Base-by-base conservation (phyloP, 140 eudicot genomes). In the Stevia rebaudiana region DNA sequence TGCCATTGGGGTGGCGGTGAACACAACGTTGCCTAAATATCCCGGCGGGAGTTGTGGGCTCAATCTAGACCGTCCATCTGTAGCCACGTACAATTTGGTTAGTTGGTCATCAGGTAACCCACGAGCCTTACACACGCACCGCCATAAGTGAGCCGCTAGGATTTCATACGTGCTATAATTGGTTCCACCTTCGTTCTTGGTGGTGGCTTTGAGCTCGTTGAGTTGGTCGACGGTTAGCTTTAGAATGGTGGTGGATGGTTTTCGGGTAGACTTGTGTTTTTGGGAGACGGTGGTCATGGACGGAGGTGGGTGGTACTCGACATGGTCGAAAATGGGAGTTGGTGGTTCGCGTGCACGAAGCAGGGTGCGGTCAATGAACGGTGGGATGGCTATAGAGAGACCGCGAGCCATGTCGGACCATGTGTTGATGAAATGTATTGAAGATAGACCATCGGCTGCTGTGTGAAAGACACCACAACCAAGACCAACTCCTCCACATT, bases 331-430 rank as follows among this genome's bases (percentile, higher is more conserved):
- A 10, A 36, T 21, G 0, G 85, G 88, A 19, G 71, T 41, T 8
- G 94, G 86, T 9, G 82, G 86, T 23, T 79, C 64, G 11, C 76
- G 68, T 13, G 88, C 67, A 23, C 68, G 77, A 57, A 86, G 84
- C 19, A 86, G 72, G 55, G 82, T 77, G 48, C 94, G 82, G 65
- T 86, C 90, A n/a, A 75, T 83, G 57, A 80, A 80, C 0, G 94
- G 94, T 1, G 86, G 84, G 64, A 78, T 74, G 23, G 86, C 77
- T 0, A 79, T 59, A 30, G 78, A 64, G 24, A 82, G 86, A 39
- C 90, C 90, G 2, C 94, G 90, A 23, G 84, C 80, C 35, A 77
- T 78, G 63, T 86, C 89, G 0, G 94, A 80, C 94, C 94, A 86
- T 15, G 86, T 74, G 71, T 83, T 78, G 68, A 86, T 78, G 79